Evolutionary conservation across 345 rosid genomes (phyloP), one percentile per base, ranked within the genome.

Genomic region (Salix koriyanagi): DNA sequence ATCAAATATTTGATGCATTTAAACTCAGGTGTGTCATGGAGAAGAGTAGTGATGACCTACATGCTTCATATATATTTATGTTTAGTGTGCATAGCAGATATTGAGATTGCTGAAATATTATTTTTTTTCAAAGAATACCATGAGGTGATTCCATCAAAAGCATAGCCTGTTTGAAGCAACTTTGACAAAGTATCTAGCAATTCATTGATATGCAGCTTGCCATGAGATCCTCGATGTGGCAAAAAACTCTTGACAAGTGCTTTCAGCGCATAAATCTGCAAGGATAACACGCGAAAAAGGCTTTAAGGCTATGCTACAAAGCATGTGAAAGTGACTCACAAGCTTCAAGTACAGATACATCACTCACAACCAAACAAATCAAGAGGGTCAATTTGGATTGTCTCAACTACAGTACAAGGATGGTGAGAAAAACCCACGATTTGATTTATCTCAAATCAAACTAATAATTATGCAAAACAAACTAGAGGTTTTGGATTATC

Each of bases 241-340:
- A 91, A 83, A 86, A 93, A 93, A 78, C 97, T 88, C 86, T 83
- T 93, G 74, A 89, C 96, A 70, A 95, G 90, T 67, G 90, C 80
- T 83, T 91, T 95, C 67, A 95, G 89, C 75, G 91, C 97, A 88
- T 87, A 91, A 78, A 90, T 88, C 97, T 95, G 93, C 85, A 80
- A 73, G 75, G 68, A 14, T 41, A 69, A 46, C 25, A 23, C n/a
- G 21, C 30, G 21, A 34, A 56, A 34, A 56, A 60, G 28, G 6
- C 9, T 41, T 18, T 67, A 36, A 23, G 58, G 36, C 6, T 46
- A 46, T 46, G 50, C 50, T 46, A 44, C 50, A 44, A 44, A 44
- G 50, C 50, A 4, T 12, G 18, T 46, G 15, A 46, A 46, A 46
- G 16, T 46, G 18, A 12, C 50, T 46, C 50, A 14, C 16, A 46